Evolutionary conservation across 257 asterid genomes (phyloP).

Genomic region (Craterostigma plantagineum): DNA sequence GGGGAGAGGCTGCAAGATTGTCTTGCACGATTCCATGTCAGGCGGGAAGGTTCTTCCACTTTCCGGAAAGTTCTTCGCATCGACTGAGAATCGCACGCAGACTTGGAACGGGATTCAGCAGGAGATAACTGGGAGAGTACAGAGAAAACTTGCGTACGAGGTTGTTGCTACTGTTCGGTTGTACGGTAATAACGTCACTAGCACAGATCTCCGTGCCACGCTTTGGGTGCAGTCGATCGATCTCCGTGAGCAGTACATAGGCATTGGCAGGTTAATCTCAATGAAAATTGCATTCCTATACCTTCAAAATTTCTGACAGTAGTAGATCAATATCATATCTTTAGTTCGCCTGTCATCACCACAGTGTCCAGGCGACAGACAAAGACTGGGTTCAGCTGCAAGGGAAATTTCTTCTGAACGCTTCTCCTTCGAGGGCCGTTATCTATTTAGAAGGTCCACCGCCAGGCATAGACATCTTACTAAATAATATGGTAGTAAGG

Average conservation of each 20-base stretch:
- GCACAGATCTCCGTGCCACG: constrained; percentile 55
- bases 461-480: constrained; percentile 70
- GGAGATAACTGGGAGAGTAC: constrained; percentile 65
- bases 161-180: constrained; percentile 51
- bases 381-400: constrained; percentile 71
- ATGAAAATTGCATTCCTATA: not conserved
- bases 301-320: too few relatives aligned
- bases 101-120: constrained; percentile 93
- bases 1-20: constrained; percentile 80
- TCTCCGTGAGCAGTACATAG: constrained; percentile 61
- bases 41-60: constrained; percentile 57
- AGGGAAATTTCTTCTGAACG: constrained; percentile 75
- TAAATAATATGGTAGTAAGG: constrained; percentile 36
- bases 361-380: constrained; percentile 77
- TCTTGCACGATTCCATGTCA: constrained; percentile 43
- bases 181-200: constrained; percentile 32
- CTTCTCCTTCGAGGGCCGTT: constrained; percentile 40
- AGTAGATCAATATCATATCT: not conserved
- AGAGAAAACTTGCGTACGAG: constrained; percentile 65
- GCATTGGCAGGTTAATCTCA: constrained; percentile 54
- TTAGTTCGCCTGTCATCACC: not conserved
- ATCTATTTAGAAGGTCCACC: constrained; percentile 83
- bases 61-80: constrained; percentile 65
- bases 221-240: constrained; percentile 55
- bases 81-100: constrained; percentile 65